Evolutionary conservation across 208 protist species (phyloP), one percentile per base, ranked within the genome.

Genomic region (Trypanosoma boissoni): DNA sequence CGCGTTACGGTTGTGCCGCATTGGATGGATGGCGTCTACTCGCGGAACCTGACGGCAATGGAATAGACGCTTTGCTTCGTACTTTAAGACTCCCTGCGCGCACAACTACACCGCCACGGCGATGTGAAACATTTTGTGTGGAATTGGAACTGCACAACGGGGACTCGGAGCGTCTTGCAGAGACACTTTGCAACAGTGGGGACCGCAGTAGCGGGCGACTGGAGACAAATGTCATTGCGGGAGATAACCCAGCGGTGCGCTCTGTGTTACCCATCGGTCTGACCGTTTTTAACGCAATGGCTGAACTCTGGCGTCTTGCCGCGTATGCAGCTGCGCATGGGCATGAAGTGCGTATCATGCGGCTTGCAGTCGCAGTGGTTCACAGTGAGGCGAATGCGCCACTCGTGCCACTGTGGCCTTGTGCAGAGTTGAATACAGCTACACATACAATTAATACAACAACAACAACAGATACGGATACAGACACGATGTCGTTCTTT

Each of bases 1-100:
- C 80, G 18, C 79, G 79, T 1, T 82, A 74, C 64, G 68, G 67
- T 58, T 68, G 79, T 37, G 27, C 50, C 0, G 79, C 74, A n/a
- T 56, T 64, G 45, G 72, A 74, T 27, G 72, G 72, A 18, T 76
- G 70, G 43, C 67, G 56, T n/a, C 39, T 23, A 4, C 66, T 64
- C 34, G 45, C 34, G 0, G 18, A 55, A 8, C 56, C 48, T 2
- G 16, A 12, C 7, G n/a, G 10, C 4, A 50, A 8, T 10, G 26
- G 7, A 26, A 0, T 27, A 12, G n/a, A n/a, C n/a, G n/a, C n/a
- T n/a, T n/a, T n/a, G n/a, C n/a, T n/a, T n/a, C n/a, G n/a, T n/a
- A n/a, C n/a, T n/a, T n/a, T n/a, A n/a, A n/a, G n/a, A n/a, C n/a
- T n/a, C n/a, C n/a, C n/a, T n/a, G n/a, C n/a, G n/a, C n/a, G n/a